Evolutionary conservation across 2,329 filamentous ascomycete genomes (phyloP).

Genomic region (Clathrospora elynae): DNA sequence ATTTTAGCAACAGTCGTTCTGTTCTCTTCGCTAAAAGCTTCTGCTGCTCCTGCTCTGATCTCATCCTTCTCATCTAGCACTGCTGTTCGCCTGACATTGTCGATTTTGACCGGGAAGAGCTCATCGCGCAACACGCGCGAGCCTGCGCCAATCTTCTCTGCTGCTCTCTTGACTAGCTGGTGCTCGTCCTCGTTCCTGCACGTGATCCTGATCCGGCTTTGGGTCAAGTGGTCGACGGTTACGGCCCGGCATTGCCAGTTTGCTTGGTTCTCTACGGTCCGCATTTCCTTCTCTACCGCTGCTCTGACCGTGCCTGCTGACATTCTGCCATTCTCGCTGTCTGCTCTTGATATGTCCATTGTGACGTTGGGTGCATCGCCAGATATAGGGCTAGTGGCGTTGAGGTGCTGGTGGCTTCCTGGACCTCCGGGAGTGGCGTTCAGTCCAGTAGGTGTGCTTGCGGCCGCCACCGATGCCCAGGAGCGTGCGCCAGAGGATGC

Average conservation of each 20-base stretch:
- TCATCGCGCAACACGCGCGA: conserved; percentile 12
- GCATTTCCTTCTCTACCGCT: conserved; percentile 5
- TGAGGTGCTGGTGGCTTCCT: conserved; percentile 6
- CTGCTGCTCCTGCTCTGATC: conserved; percentile 8
- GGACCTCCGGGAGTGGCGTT: conserved; percentile 6
- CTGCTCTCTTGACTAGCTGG: conserved; percentile 4
- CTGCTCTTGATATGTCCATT: conserved; percentile 11
- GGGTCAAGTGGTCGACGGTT: conserved; percentile 13
- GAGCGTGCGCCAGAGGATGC: conserved; percentile 6
- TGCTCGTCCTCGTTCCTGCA: conserved; percentile 9
- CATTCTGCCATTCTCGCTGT: conserved; percentile 10
- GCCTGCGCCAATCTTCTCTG: conserved; percentile 13
- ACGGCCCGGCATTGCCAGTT: conserved; percentile 16
- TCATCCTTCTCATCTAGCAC: conserved; percentile 5
- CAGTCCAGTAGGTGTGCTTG: conserved; percentile 3
- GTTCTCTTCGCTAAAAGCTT: conserved; percentile 9
- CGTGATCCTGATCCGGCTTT: conserved; percentile 12
- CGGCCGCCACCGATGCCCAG: conserved; percentile 8
- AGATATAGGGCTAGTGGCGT: conserved; percentile 2
- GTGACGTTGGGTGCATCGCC: conserved; percentile 9
- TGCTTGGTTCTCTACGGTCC: conserved; percentile 5
- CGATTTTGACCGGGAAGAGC: conserved; percentile 9
- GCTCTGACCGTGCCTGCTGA: conserved; percentile 5
- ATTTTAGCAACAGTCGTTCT: conserved; percentile 12
- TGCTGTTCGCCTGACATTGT: conserved; percentile 12